Evolutionary conservation across 257 asterid species (phyloP).

Genomic region (Solanum pennellii): DNA sequence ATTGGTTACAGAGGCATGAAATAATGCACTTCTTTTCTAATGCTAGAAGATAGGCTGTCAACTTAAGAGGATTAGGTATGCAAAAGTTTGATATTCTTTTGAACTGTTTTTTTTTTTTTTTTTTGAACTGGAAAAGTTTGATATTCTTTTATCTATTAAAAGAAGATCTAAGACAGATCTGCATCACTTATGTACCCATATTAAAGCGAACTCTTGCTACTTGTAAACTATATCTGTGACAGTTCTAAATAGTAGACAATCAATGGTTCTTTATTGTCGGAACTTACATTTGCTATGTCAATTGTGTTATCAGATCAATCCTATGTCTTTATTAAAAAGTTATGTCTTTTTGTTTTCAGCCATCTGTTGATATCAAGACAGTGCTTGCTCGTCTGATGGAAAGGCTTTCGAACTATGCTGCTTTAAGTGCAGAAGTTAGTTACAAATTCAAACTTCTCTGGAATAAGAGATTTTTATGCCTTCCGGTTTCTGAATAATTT

Average conservation of each 20-base stretch:
- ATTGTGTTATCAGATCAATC: background rate
- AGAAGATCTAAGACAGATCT: background rate
- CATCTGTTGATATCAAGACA: constrained; percentile 87
- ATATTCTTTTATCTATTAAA: background rate
- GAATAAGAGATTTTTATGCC: constrained; percentile 1
- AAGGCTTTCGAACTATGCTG: constrained; percentile 96
- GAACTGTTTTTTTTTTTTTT: no score
- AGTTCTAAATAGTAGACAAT: background rate
- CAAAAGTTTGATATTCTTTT: background rate
- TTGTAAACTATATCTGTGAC: background rate
- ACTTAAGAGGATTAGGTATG: background rate
- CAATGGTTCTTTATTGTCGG: background rate
- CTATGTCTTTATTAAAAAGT: background rate
- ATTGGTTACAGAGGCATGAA: background rate
- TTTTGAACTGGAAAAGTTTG: background rate
- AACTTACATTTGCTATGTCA: background rate
- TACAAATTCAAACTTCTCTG: background rate
- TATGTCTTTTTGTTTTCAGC: constrained; percentile 33
- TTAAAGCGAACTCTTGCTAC: background rate
- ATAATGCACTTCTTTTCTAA: background rate
- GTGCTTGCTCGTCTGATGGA: constrained; percentile 97
- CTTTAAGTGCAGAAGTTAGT: constrained; percentile 86
- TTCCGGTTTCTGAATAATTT: constrained; percentile 19
- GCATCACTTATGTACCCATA: background rate
- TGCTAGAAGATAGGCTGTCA: background rate